Evolutionary conservation across 176 grass and related monocot genomes (phyloP).

Genomic region (Poa pratensis): DNA sequence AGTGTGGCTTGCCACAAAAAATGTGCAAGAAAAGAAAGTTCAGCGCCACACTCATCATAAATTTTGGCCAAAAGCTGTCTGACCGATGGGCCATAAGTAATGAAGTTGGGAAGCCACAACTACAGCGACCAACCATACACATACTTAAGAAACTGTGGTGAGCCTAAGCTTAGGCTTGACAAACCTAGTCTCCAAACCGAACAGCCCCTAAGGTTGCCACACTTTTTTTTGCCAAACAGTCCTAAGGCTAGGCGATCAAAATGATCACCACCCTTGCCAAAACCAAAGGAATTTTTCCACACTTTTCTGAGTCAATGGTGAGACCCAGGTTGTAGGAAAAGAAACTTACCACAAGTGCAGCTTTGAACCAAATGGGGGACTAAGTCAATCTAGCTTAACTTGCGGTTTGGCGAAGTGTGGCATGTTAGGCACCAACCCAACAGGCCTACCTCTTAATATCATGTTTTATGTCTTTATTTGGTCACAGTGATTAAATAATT

Average conservation of each 20-base stretch:
- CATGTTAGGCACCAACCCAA: conserved; percentile 13
- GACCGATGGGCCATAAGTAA: background rate
- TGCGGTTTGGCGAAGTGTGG: background rate
- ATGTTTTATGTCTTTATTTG: conserved; percentile 33
- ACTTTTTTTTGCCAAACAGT: background rate
- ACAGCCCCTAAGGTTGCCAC: background rate
- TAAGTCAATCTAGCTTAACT: conserved; percentile 1
- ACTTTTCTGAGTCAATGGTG: background rate
- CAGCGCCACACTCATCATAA: background rate
- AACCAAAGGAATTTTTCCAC: conserved; percentile 10
- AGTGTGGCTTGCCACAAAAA: background rate
- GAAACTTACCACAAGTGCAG: background rate
- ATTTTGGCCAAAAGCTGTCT: background rate
- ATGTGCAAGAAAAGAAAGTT: background rate
- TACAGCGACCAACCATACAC: background rate
- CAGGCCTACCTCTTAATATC: background rate
- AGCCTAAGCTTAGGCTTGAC: background rate
- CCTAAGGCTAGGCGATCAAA: background rate
- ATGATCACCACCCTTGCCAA: background rate
- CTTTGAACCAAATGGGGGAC: background rate
- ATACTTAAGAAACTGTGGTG: background rate
- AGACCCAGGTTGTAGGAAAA: background rate
- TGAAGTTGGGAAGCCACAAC: background rate
- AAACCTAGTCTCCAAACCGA: background rate
- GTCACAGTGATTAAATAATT: conserved; percentile 9